Conservation (phyloP, 2,329 filamentous ascomycete genomes). For the Fusarium penzigii region DNA sequence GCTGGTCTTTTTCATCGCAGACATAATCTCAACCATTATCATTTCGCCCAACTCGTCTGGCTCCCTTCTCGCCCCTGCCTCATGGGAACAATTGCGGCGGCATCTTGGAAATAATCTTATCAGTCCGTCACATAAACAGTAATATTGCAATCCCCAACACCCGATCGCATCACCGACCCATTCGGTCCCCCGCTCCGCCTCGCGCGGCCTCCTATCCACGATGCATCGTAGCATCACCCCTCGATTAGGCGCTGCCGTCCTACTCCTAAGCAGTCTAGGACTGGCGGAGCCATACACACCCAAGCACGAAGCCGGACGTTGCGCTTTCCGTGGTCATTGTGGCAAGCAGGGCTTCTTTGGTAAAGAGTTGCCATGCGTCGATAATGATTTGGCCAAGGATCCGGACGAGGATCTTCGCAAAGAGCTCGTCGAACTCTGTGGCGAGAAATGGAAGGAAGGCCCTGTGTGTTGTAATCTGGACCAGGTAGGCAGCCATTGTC, state of each 20-base stretch:
- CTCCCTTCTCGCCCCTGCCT: not conserved
- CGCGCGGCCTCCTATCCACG: slow-evolving; percentile 22
- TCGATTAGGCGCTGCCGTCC: slow-evolving; percentile 33
- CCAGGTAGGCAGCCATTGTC: slow-evolving; percentile 57
- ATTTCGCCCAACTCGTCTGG: not conserved
- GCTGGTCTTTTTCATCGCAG: not conserved
- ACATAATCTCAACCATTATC: not conserved
- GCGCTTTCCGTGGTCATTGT: slow-evolving; percentile 88
- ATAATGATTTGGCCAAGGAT: slow-evolving; percentile 79
- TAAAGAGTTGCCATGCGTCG: slow-evolving; percentile 85
- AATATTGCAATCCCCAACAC: not conserved
- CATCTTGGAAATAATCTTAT: slow-evolving; percentile 8
- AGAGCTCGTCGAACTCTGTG: slow-evolving; percentile 83
- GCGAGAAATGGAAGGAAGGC: slow-evolving; percentile 79
- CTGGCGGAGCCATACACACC: slow-evolving; percentile 43
- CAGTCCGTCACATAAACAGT: slow-evolving; percentile 13
- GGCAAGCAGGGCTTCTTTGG: slow-evolving; percentile 90
- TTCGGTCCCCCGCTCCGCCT: slow-evolving; percentile 13
- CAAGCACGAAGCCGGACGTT: slow-evolving; percentile 83
- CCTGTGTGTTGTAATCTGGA: slow-evolving; percentile 82
- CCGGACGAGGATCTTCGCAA: slow-evolving; percentile 72
- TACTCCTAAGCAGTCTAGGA: slow-evolving; percentile 31
- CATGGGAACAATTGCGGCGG: not conserved
- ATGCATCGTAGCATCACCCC: slow-evolving; percentile 37
- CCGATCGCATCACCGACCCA: slow-evolving; percentile 16